phyloP scores from a whole-genome alignment of 2,329 filamentous ascomycete genomes.

The Penicillium polonicum region DNA sequence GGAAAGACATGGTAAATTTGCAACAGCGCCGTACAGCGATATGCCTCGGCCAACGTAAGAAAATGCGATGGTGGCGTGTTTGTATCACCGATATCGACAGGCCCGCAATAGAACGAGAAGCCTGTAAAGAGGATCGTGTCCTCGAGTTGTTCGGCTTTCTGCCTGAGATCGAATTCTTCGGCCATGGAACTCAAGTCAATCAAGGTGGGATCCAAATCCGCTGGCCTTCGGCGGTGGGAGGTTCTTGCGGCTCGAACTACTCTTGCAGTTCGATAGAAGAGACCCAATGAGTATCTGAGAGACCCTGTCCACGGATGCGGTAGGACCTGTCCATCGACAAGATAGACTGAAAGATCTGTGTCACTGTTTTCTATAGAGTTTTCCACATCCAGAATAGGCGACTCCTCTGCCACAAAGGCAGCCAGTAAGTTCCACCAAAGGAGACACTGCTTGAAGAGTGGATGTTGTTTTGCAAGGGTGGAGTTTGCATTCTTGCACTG shows the following conservation, averaged over 20 bases:
- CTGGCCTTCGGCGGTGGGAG: conserved; percentile 13
- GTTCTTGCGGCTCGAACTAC: conserved; percentile 19
- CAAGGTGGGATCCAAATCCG: conserved; percentile 10
- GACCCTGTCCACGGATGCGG: conserved; percentile 26
- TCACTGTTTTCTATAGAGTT: conserved; percentile 15
- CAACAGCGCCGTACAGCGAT: conserved; percentile 22
- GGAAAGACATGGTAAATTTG: conserved; percentile 27
- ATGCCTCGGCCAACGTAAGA: conserved; percentile 23
- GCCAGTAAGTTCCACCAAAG: conserved; percentile 26
- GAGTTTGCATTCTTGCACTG: conserved; percentile 18
- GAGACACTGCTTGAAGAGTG: conserved; percentile 24
- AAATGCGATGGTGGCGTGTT: conserved; percentile 26
- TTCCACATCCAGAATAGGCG: conserved; percentile 19
- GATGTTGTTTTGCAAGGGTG: conserved; percentile 22
- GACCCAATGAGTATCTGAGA: conserved; percentile 18
- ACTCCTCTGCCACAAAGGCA: conserved; percentile 24
- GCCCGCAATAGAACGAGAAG: conserved; percentile 23
- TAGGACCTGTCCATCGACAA: conserved; percentile 23
- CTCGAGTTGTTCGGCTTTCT: conserved; percentile 21
- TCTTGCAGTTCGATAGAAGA: conserved; percentile 22
- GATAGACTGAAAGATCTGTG: conserved; percentile 19
- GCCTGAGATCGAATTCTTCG: conserved; percentile 20
- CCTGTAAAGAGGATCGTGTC: conserved; percentile 21
- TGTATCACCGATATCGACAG: conserved; percentile 24
- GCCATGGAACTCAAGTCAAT: conserved; percentile 21